Evolutionary conservation across 2,329 filamentous ascomycete species (phyloP), one percentile per base, ranked within the genome.

Genomic region (Fusarium humuli): DNA sequence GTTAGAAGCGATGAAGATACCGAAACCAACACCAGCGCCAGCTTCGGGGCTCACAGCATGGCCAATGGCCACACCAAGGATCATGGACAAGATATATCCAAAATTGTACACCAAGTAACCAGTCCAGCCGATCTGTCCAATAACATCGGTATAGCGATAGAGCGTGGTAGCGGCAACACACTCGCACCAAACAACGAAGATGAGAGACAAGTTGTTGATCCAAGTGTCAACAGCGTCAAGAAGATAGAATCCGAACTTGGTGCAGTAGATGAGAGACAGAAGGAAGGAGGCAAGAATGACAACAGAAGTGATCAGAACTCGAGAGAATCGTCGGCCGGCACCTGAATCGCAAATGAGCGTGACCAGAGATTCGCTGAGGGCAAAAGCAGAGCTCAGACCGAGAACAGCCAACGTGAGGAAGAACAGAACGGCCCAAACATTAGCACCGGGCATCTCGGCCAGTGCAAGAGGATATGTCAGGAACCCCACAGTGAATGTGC

Each of bases 181-280:
- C 4, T 54, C 52, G 20, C n/a, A 29, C 52, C 52, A 54, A 20
- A 54, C 52, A 13, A 54, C 52, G 4, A 54, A 54, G 0, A 54
- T 54, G 4, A 54, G 52, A 30, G 37, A 45, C 4, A 54, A n/a
- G 16, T 54, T 54, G 27, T 54, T 54, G 1, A 54, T 54, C 52
- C 52, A 54, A 4, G 52, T 54, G 11, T 54, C 52, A 27, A 54
- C 40, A 23, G 52, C 52, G 3, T 54, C 52, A 7, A 54, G 20
- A 5, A 54, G 52, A 18, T 54, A 54, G 11, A 54, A 54, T 7
- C 52, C 52, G 2, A 54, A 54, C n/a, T 54, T 54, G 40, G 40
- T 54, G 12, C 52, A 54, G 16, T 54, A 32, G 0, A 54, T 45
- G 4, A 45, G 25, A 7, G 52, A 54, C 5, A 54, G 52, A 29